Evolutionary conservation across 208 protist genomes (phyloP).

Genomic region (Leishmania turanica): DNA sequence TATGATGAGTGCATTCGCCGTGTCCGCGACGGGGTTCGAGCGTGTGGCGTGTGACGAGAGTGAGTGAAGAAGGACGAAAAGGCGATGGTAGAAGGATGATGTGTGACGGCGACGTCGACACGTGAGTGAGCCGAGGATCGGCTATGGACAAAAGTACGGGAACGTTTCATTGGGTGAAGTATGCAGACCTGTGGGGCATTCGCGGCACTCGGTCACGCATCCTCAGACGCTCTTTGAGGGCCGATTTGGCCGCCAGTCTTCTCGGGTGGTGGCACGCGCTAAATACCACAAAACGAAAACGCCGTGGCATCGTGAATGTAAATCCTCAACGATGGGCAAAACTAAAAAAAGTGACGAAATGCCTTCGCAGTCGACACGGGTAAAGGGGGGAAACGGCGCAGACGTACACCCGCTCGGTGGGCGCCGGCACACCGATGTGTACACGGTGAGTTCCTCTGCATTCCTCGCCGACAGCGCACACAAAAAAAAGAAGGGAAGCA

Average conservation of each 20-base stretch:
- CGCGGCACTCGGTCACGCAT: background rate
- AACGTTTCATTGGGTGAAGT: background rate
- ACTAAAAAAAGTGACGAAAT: too few species aligned
- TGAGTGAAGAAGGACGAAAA: background rate
- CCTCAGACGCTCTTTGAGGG: background rate
- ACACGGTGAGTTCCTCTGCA: too few species aligned
- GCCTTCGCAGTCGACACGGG: too few species aligned
- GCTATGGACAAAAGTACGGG: background rate
- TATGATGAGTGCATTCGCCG: background rate
- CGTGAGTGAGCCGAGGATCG: background rate
- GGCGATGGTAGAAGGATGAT: background rate
- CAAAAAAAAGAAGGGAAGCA: too few species aligned
- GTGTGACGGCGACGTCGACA: background rate
- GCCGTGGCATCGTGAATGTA: too few species aligned
- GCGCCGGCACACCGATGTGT: too few species aligned
- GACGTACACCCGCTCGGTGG: too few species aligned
- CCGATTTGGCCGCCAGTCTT: too few species aligned
- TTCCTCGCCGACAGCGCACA: background rate
- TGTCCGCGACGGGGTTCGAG: background rate
- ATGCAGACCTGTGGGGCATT: background rate
- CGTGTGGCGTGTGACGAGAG: background rate
- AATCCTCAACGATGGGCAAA: too few species aligned
- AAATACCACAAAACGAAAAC: too few species aligned
- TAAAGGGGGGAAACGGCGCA: too few species aligned
- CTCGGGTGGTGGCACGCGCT: too few species aligned